Conservation (phyloP, 345 rosid genomes). For the Orychophragmus violaceus region DNA sequence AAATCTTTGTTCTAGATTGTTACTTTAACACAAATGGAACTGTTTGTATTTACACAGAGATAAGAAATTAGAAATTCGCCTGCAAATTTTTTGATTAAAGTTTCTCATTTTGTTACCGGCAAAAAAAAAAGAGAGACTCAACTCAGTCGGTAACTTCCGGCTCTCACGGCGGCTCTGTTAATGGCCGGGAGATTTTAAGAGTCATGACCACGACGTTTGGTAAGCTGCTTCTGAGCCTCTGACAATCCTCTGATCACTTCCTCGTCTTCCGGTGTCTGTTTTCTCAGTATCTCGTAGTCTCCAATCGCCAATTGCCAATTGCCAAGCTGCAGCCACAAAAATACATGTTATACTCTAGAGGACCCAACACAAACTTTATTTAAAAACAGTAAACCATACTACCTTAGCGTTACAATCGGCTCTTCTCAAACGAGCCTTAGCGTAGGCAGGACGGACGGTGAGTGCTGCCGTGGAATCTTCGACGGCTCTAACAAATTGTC, state of each 20-base stretch:
- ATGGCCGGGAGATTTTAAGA: constrained; percentile 1
- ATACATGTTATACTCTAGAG: background rate
- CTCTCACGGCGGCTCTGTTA: no score
- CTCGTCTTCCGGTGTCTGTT: constrained; percentile 60
- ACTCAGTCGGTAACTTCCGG: background rate
- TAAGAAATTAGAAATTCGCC: background rate
- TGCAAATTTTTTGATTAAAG: background rate
- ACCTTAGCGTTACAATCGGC: constrained; percentile 85
- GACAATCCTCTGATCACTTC: constrained; percentile 46
- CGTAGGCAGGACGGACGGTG: constrained; percentile 50
- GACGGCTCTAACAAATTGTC: constrained; percentile 55
- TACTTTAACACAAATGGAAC: background rate
- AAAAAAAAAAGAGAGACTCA: background rate
- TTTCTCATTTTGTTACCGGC: background rate
- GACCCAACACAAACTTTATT: background rate
- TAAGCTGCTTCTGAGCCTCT: constrained; percentile 44
- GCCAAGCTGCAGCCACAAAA: constrained; percentile 38
- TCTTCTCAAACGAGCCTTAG: constrained; percentile 79
- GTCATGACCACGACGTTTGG: constrained; percentile 33
- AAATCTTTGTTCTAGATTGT: background rate
- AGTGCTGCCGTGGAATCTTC: constrained; percentile 73
- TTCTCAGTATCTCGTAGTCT: constrained; percentile 62
- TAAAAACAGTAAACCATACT: background rate
- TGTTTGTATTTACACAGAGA: constrained; percentile 4
- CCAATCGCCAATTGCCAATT: constrained; percentile 61